A percentile compares a stretch with the other conserved stretches of the same genome.
Conservation (phyloP, 2,329 filamentous ascomycete genomes). For the Rhynchosporium agropyri region DNA sequence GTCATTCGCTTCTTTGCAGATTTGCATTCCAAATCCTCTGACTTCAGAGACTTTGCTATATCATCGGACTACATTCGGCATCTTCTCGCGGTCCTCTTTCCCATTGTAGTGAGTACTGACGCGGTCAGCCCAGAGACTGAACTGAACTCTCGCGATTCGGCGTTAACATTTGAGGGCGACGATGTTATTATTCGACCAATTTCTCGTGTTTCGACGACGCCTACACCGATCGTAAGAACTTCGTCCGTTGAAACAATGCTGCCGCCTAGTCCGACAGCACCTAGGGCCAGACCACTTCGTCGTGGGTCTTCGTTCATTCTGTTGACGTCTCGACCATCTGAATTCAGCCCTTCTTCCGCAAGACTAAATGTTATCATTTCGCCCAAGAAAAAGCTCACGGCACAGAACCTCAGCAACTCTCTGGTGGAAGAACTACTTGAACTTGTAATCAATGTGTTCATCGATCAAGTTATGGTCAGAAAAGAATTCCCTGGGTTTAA, state of each 20-base stretch:
- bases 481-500: slow-evolving; percentile 92
- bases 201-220: slow-evolving; percentile 56
- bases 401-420: slow-evolving; percentile 62
- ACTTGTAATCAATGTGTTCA: slow-evolving; percentile 77
- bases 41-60: slow-evolving; percentile 81
- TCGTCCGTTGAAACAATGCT: slow-evolving; percentile 58
- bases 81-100: slow-evolving; percentile 79
- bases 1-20: slow-evolving; percentile 79
- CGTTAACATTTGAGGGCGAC: slow-evolving; percentile 80
- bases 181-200: slow-evolving; percentile 75
- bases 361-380: slow-evolving; percentile 66
- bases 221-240: slow-evolving; percentile 73
- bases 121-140: slow-evolving; percentile 82
- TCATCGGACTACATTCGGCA: slow-evolving; percentile 81
- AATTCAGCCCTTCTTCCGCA: slow-evolving; percentile 59
- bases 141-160: slow-evolving; percentile 79
- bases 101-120: slow-evolving; percentile 84
- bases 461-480: slow-evolving; percentile 80
- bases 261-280: slow-evolving; percentile 47
- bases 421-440: slow-evolving; percentile 78
- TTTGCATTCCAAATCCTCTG: slow-evolving; percentile 72
- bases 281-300: slow-evolving; percentile 65
- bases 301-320: slow-evolving; percentile 91
- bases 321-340: slow-evolving; percentile 69
- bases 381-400: slow-evolving; percentile 55